Percentiles rank a stretch among this genome's conserved stretches.
Conservation (phyloP, 495 filamentous ascomycete genomes). For the Bacidia gigantensis region DNA sequence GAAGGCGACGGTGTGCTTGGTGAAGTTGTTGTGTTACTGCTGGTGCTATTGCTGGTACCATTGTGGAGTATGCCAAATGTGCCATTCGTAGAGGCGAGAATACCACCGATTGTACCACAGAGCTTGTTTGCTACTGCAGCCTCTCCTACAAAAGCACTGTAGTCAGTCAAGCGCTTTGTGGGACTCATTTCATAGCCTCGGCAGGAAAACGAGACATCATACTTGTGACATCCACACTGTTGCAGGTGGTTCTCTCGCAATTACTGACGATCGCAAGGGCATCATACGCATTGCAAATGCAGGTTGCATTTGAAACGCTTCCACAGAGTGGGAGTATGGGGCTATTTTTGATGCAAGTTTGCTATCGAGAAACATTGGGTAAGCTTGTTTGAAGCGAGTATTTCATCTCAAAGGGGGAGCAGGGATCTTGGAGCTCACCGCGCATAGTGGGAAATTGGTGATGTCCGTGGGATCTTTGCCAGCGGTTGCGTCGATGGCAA, state of each 20-base stretch:
- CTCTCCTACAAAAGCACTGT: too few species aligned
- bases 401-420: too few species aligned
- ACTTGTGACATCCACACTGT: not conserved
- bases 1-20: not conserved
- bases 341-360: not conserved
- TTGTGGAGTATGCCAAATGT: not conserved
- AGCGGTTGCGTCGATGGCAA: not conserved
- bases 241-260: constrained; percentile 9
- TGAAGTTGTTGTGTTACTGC: not conserved
- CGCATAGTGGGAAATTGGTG: not conserved
- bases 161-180: too few species aligned
- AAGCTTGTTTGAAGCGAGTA: too few species aligned
- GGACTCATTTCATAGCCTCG: too few species aligned
- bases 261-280: not conserved
- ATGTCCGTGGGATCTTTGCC: not conserved
- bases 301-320: constrained; percentile 7
- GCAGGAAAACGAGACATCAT: not conserved
- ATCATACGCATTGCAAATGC: constrained; percentile 3
- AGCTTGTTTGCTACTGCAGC: not conserved
- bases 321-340: not conserved
- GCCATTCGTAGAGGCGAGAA: not conserved
- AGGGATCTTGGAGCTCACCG: too few species aligned
- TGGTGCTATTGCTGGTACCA: not conserved
- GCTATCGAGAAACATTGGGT: too few species aligned
- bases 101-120: not conserved